phyloP scores from a whole-genome alignment of 1,139 yeast genomes.

The Zygoascus hellenicus region DNA sequence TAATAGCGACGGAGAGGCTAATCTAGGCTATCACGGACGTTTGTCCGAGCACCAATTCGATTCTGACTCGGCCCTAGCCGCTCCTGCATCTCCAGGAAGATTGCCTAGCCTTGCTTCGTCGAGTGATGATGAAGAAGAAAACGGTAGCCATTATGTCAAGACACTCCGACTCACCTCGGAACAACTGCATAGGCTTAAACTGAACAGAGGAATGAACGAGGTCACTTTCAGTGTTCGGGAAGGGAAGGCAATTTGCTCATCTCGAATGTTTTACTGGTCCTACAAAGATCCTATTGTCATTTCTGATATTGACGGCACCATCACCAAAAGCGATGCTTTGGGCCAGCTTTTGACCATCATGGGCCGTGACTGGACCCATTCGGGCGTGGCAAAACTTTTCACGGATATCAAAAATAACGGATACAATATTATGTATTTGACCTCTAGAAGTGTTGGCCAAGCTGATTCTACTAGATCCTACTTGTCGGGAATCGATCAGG shows the following conservation, averaged over 20 bases:
- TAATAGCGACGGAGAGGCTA: slow-evolving; percentile 6
- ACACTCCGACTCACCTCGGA: slow-evolving; percentile 89
- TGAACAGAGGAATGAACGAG: slow-evolving; percentile 75
- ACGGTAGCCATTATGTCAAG: slow-evolving; percentile 51
- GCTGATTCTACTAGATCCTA: slow-evolving; percentile 91
- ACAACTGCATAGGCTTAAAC: slow-evolving; percentile 67
- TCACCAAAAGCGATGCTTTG: slow-evolving; percentile 93
- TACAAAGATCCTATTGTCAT: slow-evolving; percentile 84
- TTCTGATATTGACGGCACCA: slow-evolving; percentile 97
- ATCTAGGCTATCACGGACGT: slow-evolving; percentile 10
- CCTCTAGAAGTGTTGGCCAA: slow-evolving; percentile 94
- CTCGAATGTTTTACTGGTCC: slow-evolving; percentile 81
- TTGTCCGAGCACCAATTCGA: slow-evolving; percentile 16
- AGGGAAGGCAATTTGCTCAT: slow-evolving; percentile 69
- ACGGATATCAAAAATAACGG: slow-evolving; percentile 83
- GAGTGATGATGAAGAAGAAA: slow-evolving; percentile 16
- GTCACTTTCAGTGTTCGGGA: slow-evolving; percentile 73
- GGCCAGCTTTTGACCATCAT: slow-evolving; percentile 93
- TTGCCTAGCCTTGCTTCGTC: slow-evolving; percentile 11
- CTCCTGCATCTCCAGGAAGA: neutral
- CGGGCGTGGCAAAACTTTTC: slow-evolving; percentile 88
- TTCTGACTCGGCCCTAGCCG: slow-evolving; percentile 16
- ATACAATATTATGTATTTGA: slow-evolving; percentile 85
- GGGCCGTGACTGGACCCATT: slow-evolving; percentile 98
- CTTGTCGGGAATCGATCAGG: slow-evolving; percentile 70